A percentile compares a stretch with the other conserved stretches of the same genome.
phyloP scores from a whole-genome alignment of 768 basidiomycete species.

The Rhizopogon salebrosus region DNA sequence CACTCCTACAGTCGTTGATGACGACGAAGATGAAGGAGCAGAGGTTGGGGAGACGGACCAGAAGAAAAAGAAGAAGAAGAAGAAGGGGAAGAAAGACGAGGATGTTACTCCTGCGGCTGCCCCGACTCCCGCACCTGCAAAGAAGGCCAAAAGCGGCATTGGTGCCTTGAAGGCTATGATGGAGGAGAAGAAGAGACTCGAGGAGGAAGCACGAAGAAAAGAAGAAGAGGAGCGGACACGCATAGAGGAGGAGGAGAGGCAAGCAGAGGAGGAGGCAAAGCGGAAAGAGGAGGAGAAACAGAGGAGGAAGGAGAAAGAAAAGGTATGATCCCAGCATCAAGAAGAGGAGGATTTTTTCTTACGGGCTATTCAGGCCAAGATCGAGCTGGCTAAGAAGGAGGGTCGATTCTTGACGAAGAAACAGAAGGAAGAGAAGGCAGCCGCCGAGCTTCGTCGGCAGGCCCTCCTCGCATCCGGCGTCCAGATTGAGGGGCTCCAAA shows the following conservation, averaged over 20 bases:
- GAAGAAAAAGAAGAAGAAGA: constrained; percentile 83
- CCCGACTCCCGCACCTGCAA: constrained; percentile 29
- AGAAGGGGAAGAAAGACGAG: constrained; percentile 71
- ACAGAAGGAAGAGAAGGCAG: constrained; percentile 89
- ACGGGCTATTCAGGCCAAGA: constrained; percentile 60
- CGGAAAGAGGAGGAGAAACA: constrained; percentile 80
- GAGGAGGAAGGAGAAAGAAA: constrained; percentile 83
- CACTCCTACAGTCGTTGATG: constrained; percentile 38
- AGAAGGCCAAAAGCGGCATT: constrained; percentile 76
- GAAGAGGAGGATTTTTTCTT: background rate
- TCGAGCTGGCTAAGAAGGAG: constrained; percentile 88
- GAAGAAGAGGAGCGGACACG: constrained; percentile 76
- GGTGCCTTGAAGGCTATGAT: constrained; percentile 84
- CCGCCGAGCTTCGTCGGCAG: constrained; percentile 85
- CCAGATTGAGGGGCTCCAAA: constrained; percentile 74
- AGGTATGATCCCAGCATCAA: constrained; percentile 39
- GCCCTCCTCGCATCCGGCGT: constrained; percentile 88
- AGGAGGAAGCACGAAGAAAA: constrained; percentile 71
- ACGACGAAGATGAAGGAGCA: constrained; percentile 65
- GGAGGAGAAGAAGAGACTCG: constrained; percentile 85
- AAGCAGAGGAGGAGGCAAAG: constrained; percentile 69
- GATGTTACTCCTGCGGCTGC: constrained; percentile 53
- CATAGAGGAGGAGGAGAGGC: constrained; percentile 87
- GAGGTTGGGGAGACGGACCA: constrained; percentile 41
- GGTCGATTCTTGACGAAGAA: constrained; percentile 94